Conservation (phyloP, 495 filamentous ascomycete genomes). For the Neurospora sp. region DNA sequence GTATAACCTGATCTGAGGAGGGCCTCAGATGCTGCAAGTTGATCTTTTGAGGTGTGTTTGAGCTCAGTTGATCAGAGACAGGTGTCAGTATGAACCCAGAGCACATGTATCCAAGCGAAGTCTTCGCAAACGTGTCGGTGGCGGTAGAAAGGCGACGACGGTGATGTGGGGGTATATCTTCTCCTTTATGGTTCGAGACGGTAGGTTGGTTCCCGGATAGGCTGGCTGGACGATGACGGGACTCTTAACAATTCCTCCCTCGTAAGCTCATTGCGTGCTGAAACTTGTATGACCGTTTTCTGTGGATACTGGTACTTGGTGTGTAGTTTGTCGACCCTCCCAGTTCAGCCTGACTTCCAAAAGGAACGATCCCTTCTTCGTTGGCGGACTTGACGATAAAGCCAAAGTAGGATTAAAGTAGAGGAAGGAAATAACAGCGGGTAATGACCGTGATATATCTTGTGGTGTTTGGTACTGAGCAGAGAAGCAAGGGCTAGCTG, state of each 20-base stretch:
- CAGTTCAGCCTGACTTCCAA: background rate
- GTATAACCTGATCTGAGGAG: conserved; percentile 3
- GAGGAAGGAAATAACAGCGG: conserved; percentile 12
- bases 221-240: conserved; percentile 19
- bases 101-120: conserved; percentile 26
- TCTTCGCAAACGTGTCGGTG: conserved; percentile 14
- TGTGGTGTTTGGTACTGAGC: conserved; percentile 37
- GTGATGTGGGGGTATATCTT: conserved; percentile 2
- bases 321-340: background rate
- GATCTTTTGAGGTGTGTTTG: background rate
- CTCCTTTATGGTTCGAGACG: conserved; percentile 1
- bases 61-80: conserved; percentile 5
- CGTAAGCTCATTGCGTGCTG: conserved; percentile 29
- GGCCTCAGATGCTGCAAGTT: conserved; percentile 5
- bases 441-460: conserved; percentile 38
- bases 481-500: conserved; percentile 9
- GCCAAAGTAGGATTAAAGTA: background rate
- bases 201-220: conserved; percentile 17
- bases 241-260: conserved; percentile 15
- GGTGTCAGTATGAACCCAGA: conserved; percentile 18
- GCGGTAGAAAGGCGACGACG: conserved; percentile 14
- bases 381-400: background rate
- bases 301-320: background rate
- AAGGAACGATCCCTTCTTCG: background rate
- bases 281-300: conserved; percentile 4